Conservation (phyloP, 192 early-diverging fungal genomes). For the Podila horticola region DNA sequence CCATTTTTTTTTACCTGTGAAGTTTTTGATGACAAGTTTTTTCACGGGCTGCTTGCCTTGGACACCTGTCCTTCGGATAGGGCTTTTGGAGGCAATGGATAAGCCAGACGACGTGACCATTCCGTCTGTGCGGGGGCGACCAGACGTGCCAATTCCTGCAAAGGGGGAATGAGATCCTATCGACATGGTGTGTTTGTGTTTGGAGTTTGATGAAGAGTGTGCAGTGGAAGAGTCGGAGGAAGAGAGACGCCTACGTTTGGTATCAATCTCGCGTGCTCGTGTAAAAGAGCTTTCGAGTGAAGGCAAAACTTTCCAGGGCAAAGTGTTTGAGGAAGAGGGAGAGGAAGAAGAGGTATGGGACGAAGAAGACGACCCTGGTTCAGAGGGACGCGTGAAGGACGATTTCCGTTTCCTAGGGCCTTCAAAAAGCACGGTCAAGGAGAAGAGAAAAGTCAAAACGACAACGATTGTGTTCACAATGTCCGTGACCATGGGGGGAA, state of each 20-base stretch:
- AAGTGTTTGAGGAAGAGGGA: constrained; percentile 12
- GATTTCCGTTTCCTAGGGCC: constrained; percentile 51
- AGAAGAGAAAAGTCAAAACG: background rate
- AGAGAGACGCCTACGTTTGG: constrained; percentile 26
- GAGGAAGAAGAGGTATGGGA: constrained; percentile 10
- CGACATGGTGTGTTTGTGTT: constrained; percentile 24
- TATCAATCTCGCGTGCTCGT: constrained; percentile 37
- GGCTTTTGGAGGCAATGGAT: constrained; percentile 5
- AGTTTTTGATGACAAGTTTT: constrained; percentile 70
- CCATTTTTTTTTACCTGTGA: constrained; percentile 60
- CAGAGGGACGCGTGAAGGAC: constrained; percentile 42
- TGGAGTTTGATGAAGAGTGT: background rate
- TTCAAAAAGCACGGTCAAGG: background rate
- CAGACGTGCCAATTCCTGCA: constrained; percentile 7
- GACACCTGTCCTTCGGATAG: constrained; percentile 39
- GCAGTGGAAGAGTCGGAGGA: background rate
- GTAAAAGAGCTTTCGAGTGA: constrained; percentile 47
- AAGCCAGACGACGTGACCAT: background rate
- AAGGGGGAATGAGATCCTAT: constrained; percentile 22
- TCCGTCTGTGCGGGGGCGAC: constrained; percentile 17
- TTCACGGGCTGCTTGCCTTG: constrained; percentile 57
- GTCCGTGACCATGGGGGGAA: background rate
- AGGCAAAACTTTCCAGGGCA: constrained; percentile 35
- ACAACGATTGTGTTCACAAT: background rate
- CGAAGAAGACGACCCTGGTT: constrained; percentile 17